Evolutionary conservation across 176 grass and related monocot genomes (phyloP), one percentile per base, ranked within the genome.

Genomic region (Themeda triandra): DNA sequence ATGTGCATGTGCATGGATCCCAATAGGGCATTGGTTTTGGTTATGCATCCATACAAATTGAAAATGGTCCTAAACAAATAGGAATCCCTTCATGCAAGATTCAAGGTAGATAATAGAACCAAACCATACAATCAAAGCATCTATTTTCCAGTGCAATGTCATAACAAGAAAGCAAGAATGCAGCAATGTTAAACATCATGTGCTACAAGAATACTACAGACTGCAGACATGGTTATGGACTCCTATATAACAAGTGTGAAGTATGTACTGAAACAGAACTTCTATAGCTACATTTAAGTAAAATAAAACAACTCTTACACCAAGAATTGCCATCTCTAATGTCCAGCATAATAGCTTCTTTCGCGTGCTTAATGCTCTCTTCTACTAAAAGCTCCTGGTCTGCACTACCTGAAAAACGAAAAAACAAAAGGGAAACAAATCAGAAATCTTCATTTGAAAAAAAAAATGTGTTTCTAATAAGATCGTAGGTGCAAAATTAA

Each of bases 321-420:
- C 96, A 98, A 48, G 92, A 98, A 92, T 98, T 90, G 67, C 96
- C 96, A 83, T 98, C 96, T 85, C 84, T 93, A 77, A 98, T 93
- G 77, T 98, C 96, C 80, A 98, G 67, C 83, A 93, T 83, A 78
- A 95, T 89, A 80, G 92, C 96, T 90, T 98, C 92, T 90, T 93
- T 98, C 83, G 91, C 96, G 42, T 98, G 92, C 78, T 85, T 92
- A 86, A 98, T 95, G 85, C 96, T 98, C 87, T 93, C 96, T 93
- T 95, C 92, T 46, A 95, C 85, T 82, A 95, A 81, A 49, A 73
- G 24, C 15, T 29, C 53, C 86, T 90, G 89, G 64, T 93, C 86
- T 90, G 87, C 96, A 75, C 85, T 83, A 24, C 89, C 96, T 98
- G 56, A 63, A 88, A 63, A 68, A 86, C 19, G 5, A 63, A 33